Conservation (phyloP, 331 rosid genomes). For the Quercus lobata region DNA sequence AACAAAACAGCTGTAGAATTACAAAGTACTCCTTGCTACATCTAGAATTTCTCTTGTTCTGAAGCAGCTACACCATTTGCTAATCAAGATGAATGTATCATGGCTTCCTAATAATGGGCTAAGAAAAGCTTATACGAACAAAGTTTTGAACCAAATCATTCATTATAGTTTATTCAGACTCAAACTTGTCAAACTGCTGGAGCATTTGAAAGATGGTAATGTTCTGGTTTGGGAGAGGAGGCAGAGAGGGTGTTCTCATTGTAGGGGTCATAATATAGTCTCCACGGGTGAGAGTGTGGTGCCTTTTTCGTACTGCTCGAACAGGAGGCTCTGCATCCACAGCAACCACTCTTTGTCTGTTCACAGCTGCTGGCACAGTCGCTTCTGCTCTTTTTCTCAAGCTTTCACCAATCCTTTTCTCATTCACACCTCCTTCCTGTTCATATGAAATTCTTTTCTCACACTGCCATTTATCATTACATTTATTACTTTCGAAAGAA, state of each 20-base stretch:
- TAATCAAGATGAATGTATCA: constrained; percentile 19
- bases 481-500: too few relatives aligned
- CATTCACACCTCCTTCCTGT: constrained; percentile 76
- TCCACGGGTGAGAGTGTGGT: constrained; percentile 69
- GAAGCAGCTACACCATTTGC: constrained; percentile 20
- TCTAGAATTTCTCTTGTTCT: constrained; percentile 8
- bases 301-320: constrained; percentile 75
- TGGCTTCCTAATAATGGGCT: not conserved
- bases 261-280: constrained; percentile 56
- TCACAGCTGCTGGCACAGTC: constrained; percentile 17
- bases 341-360: constrained; percentile 23
- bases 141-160: constrained; percentile 11
- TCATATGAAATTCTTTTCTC: not conserved
- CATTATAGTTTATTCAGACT: constrained; percentile 34
- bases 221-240: constrained; percentile 53
- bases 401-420: constrained; percentile 55
- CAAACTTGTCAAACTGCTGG: constrained; percentile 73
- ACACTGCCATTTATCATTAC: too few relatives aligned
- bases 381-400: constrained; percentile 58
- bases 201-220: constrained; percentile 82
- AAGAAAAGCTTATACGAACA: not conserved
- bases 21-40: not conserved
- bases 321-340: constrained; percentile 35
- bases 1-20: not conserved
- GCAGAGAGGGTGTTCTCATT: constrained; percentile 52